phyloP scores from a whole-genome alignment of 2,329 filamentous ascomycete genomes.

The Alternaria brassicicola region DNA sequence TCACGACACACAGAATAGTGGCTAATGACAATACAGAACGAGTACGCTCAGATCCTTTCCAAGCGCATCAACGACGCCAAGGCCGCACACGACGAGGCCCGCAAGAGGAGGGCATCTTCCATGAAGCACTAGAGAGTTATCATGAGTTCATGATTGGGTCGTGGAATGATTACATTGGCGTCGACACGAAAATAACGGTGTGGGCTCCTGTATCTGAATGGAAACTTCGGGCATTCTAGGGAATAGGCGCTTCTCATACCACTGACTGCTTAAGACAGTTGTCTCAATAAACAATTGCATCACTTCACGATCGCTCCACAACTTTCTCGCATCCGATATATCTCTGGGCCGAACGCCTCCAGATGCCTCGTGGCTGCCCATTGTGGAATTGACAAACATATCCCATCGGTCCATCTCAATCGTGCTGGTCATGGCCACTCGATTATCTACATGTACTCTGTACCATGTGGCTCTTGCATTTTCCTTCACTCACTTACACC shows the following conservation, averaged over 20 bases:
- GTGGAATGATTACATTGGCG: slow-evolving; percentile 47
- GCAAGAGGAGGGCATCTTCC: slow-evolving; percentile 96
- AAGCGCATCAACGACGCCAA: slow-evolving; percentile 98
- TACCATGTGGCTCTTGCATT: not conserved
- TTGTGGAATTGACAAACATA: not conserved
- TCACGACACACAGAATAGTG: not conserved
- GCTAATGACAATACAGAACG: slow-evolving; percentile 69
- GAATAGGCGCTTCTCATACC: slow-evolving; percentile 44
- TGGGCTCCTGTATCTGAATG: slow-evolving; percentile 42
- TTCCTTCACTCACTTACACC: not conserved
- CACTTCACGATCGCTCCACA: slow-evolving; percentile 31
- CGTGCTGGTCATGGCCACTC: not conserved
- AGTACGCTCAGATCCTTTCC: slow-evolving; percentile 94
- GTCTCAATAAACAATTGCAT: slow-evolving; percentile 48
- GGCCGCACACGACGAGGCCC: slow-evolving; percentile 87
- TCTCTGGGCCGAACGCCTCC: not conserved
- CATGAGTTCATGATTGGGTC: slow-evolving; percentile 42
- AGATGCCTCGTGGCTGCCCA: not conserved
- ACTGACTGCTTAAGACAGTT: slow-evolving; percentile 46
- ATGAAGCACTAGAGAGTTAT: slow-evolving; percentile 47
- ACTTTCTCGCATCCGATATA: not conserved
- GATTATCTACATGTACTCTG: not conserved
- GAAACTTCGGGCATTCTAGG: slow-evolving; percentile 43
- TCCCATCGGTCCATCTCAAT: not conserved
- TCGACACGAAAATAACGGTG: slow-evolving; percentile 45